Percentiles rank a stretch among this genome's conserved stretches.
These are phyloP conservation scores for Epichloe hybrida DNA, from an alignment of 2,329 filamentous ascomycete species.

Conservation along the genomic window DNA sequence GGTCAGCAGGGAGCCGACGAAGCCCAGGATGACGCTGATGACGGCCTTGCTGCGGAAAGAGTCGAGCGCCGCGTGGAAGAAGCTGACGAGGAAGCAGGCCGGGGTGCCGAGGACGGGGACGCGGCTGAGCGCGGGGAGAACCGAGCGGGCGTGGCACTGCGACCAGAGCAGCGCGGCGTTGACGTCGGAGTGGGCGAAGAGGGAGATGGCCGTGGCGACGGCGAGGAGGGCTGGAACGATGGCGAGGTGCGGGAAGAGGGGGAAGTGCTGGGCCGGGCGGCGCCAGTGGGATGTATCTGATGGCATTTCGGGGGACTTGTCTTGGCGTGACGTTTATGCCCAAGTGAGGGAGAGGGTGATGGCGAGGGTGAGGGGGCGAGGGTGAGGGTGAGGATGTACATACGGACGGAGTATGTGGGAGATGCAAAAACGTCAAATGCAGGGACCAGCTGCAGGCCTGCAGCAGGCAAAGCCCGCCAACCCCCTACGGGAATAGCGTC, in stretches of 20 bases:
- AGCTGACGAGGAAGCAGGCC: conserved; percentile 36
- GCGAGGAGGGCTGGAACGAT: conserved; percentile 34
- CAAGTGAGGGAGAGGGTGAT: too few relatives aligned
- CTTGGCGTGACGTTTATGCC: background rate
- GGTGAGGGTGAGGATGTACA: too few relatives aligned
- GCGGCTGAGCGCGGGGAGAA: conserved; percentile 29
- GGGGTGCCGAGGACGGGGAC: conserved; percentile 32
- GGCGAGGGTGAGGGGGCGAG: too few relatives aligned
- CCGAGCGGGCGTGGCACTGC: conserved; percentile 36
- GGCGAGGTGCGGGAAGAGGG: conserved; percentile 39
- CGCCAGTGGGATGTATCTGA: conserved; percentile 11
- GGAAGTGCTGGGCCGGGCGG: conserved; percentile 37
- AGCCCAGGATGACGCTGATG: conserved; percentile 29
- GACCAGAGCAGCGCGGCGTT: conserved; percentile 39
- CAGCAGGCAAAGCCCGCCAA: too few relatives aligned
- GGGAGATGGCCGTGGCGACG: conserved; percentile 24
- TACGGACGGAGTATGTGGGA: too few relatives aligned
- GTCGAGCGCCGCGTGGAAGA: conserved; percentile 31
- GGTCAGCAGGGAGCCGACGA: conserved; percentile 33
- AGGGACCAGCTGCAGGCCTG: too few relatives aligned
- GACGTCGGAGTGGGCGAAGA: conserved; percentile 35
- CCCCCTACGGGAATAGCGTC: too few relatives aligned
- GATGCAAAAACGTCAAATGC: too few relatives aligned
- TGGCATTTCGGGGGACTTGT: background rate
- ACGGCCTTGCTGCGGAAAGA: conserved; percentile 27